phyloP scores from a whole-genome alignment of 1,139 yeast genomes.

The Suhomyces bribrorum region DNA sequence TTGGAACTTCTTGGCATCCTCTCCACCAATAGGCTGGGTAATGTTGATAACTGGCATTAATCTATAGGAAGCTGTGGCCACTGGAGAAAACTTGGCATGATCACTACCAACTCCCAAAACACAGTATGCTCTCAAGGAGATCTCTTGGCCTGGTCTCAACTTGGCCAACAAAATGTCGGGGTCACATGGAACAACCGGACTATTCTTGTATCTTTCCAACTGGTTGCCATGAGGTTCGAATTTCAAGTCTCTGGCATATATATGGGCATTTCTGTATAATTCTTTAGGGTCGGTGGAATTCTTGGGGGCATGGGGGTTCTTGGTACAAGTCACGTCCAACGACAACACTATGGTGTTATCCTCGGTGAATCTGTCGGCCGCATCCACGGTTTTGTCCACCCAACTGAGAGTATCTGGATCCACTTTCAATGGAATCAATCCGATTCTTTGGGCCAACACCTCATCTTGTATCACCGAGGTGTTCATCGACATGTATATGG shows the following conservation, averaged over 20 bases:
- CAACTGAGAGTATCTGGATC: constrained; percentile 87
- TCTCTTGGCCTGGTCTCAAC: constrained; percentile 96
- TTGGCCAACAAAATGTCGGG: constrained; percentile 90
- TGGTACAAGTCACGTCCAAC: constrained; percentile 79
- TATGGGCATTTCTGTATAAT: constrained; percentile 77
- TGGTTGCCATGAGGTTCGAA: constrained; percentile 94
- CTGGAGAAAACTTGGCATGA: constrained; percentile 97
- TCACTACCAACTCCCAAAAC: constrained; percentile 89
- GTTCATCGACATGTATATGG: constrained; percentile 86
- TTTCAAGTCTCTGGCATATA: constrained; percentile 84
- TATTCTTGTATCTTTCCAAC: constrained; percentile 61
- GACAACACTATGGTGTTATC: constrained; percentile 86
- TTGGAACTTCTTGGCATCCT: constrained; percentile 75
- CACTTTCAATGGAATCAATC: constrained; percentile 83
- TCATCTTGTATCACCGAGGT: constrained; percentile 97
- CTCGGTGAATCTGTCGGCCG: constrained; percentile 73
- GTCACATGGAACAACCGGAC: constrained; percentile 76
- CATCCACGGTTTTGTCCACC: constrained; percentile 69
- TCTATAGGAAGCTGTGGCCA: constrained; percentile 95
- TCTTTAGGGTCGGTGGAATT: constrained; percentile 81
- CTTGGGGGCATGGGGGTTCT: constrained; percentile 80
- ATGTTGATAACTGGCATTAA: constrained; percentile 90
- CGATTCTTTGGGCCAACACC: constrained; percentile 92
- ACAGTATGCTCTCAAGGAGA: constrained; percentile 86
- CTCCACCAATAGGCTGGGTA: constrained; percentile 70